Conservation (phyloP, 768 basidiomycete genomes). For the Boletus pseudo-olivaceus region DNA sequence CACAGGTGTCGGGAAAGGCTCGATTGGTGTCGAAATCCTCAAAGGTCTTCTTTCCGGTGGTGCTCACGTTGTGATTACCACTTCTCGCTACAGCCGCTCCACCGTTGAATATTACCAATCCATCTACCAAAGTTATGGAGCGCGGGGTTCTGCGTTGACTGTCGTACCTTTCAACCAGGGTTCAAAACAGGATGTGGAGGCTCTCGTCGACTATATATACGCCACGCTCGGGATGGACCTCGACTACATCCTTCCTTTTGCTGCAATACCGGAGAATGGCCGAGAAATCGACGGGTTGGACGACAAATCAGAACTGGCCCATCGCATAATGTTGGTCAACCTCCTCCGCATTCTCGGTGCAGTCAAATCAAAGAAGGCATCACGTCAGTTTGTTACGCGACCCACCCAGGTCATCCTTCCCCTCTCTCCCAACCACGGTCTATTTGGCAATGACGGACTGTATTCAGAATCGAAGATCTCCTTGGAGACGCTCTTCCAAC, state of each 20-base stretch:
- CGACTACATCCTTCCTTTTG: conserved; percentile 98
- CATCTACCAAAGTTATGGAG: conserved; percentile 94
- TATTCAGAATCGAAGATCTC: conserved; percentile 99
- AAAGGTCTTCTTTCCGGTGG: conserved; percentile 97
- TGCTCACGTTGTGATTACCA: conserved; percentile 95
- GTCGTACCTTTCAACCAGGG: conserved; percentile 99
- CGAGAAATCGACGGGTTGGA: conserved; percentile 97
- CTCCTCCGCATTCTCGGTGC: conserved; percentile 93
- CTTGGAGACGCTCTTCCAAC: conserved; percentile 95
- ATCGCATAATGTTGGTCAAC: conserved; percentile 98
- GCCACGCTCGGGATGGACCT: conserved; percentile 92
- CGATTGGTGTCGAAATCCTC: conserved; percentile 95
- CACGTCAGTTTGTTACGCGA: conserved; percentile 92
- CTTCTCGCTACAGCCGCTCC: conserved; percentile 93
- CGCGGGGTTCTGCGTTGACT: conserved; percentile 92
- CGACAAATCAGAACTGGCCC: conserved; percentile 96
- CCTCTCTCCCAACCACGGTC: conserved; percentile 95
- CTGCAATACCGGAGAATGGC: conserved; percentile 97
- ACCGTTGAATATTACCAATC: conserved; percentile 98
- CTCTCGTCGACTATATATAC: conserved; percentile 98
- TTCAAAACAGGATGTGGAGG: conserved; percentile 97
- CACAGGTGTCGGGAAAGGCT: conserved; percentile 97
- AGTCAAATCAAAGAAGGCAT: conserved; percentile 98
- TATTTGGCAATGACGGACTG: conserved; percentile 96
- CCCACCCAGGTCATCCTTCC: conserved; percentile 98